phyloP scores from a whole-genome alignment of 495 filamentous ascomycete species.

The Usnea hakonensis region DNA sequence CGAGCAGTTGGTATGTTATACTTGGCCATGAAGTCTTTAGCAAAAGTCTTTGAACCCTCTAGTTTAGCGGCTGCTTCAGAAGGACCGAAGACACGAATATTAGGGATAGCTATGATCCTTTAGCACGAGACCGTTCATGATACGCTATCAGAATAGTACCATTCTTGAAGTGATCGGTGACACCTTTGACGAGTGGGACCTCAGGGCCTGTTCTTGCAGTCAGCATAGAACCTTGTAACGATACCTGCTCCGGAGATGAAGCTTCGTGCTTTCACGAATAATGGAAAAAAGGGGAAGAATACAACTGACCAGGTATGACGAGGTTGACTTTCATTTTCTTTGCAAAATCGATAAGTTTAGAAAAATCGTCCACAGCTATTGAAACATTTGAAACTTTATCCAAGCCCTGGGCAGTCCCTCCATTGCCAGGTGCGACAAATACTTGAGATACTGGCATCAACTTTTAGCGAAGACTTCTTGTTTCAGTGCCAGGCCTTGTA shows the following conservation, averaged over 20 bases:
- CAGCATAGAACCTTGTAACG: too few species aligned
- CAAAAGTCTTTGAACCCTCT: conserved; percentile 95
- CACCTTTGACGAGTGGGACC: conserved; percentile 85
- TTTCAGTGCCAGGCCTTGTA: conserved; percentile 24
- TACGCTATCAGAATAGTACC: conserved; percentile 46
- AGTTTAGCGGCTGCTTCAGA: conserved; percentile 77
- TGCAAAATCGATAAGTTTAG: conserved; percentile 67
- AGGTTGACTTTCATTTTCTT: conserved; percentile 67
- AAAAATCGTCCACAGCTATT: conserved; percentile 67
- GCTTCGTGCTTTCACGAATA: too few species aligned
- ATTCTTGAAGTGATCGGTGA: conserved; percentile 67
- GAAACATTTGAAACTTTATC: conserved; percentile 64
- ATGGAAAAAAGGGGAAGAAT: too few species aligned
- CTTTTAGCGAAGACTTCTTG: too few species aligned
- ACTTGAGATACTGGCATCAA: too few species aligned
- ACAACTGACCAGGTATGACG: conserved; percentile 80
- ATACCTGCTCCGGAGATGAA: too few species aligned
- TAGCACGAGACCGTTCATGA: too few species aligned
- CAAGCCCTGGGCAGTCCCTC: conserved; percentile 63
- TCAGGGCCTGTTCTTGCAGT: too few species aligned
- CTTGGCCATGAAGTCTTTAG: conserved; percentile 95
- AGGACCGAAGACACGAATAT: conserved; percentile 81
- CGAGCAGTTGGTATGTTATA: conserved; percentile 84
- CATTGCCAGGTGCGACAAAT: conserved; percentile 61
- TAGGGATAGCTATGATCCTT: too few species aligned